These are phyloP conservation scores for Piper betle DNA, from an alignment of 164 flowering plant species.

Conservation along the genomic window DNA sequence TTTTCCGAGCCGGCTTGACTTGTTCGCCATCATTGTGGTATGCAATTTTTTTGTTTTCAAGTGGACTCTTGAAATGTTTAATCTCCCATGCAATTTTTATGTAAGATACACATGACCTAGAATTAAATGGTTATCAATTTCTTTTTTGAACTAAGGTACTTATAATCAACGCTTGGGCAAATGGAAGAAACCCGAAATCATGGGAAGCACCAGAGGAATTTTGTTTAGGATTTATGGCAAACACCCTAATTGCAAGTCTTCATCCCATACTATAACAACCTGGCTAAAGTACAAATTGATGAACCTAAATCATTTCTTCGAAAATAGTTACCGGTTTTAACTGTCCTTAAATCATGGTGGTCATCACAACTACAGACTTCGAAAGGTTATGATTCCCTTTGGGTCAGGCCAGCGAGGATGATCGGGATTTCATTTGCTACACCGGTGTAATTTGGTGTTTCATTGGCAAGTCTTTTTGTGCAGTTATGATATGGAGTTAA, in stretches of 20 bases:
- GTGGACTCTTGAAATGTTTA: too few species aligned
- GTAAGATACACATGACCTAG: conserved; percentile 6
- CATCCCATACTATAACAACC: too few species aligned
- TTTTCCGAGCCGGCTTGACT: too few species aligned
- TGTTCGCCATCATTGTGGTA: too few species aligned
- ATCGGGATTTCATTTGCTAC: conserved; percentile 3
- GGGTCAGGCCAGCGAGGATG: conserved; percentile 8
- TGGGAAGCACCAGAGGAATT: conserved; percentile 5
- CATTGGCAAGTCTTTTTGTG: conserved; percentile 44
- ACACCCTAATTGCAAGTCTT: too few species aligned
- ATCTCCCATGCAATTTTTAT: too few species aligned
- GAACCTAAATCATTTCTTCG: too few species aligned
- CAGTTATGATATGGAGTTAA: conserved; percentile 2
- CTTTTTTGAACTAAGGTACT: conserved; percentile 6
- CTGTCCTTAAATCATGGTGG: too few species aligned
- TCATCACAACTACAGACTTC: conserved; percentile 1
- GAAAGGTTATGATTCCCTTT: conserved; percentile 6
- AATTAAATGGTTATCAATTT: conserved; percentile 4
- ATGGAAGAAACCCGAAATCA: conserved; percentile 6
- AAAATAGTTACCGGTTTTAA: too few species aligned
- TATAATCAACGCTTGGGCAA: conserved; percentile 9
- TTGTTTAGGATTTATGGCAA: conserved; percentile 5
- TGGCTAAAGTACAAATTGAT: too few species aligned
- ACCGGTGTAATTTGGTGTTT: not conserved
- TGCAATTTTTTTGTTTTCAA: too few species aligned